These are phyloP conservation scores for Penicillium diatomitis DNA, from an alignment of 495 filamentous ascomycete species.

Conservation along the genomic window DNA sequence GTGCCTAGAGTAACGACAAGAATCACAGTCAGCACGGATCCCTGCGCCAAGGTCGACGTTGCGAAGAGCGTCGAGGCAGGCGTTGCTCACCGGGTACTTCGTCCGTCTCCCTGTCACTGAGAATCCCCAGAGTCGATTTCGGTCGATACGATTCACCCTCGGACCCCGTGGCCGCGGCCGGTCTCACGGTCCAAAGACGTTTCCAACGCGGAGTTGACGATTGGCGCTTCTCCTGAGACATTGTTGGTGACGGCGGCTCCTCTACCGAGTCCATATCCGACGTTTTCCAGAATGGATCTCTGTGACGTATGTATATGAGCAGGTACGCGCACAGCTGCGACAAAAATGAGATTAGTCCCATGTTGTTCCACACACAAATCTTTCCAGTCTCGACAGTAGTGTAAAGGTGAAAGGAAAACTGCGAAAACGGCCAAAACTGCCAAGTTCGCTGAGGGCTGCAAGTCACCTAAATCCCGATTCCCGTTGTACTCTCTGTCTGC, in stretches of 20 bases:
- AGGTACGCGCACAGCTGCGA: not conserved
- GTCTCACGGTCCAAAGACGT: constrained; percentile 8
- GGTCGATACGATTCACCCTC: constrained; percentile 24
- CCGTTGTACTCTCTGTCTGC: too few relatives aligned
- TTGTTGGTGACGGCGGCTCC: not conserved
- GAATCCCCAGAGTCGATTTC: constrained; percentile 71
- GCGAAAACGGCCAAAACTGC: too few relatives aligned
- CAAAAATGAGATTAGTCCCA: not conserved
- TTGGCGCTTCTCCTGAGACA: not conserved
- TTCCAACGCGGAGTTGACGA: constrained; percentile 10
- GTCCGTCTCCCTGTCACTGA: constrained; percentile 75
- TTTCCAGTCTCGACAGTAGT: not conserved
- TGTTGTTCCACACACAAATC: not conserved
- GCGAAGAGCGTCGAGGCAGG: not conserved
- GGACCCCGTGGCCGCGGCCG: not conserved
- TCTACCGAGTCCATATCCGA: constrained; percentile 2
- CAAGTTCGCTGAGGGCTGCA: too few relatives aligned
- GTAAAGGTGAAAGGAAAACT: not conserved
- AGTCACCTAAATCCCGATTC: too few relatives aligned
- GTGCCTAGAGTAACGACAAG: constrained; percentile 46
- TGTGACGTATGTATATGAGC: not conserved
- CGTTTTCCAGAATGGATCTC: not conserved
- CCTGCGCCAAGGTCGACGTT: not conserved
- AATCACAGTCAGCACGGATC: not conserved
- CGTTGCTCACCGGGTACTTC: constrained; percentile 74